Conservation (phyloP, 2,329 filamentous ascomycete species). For the Aspergillus ibericus region DNA sequence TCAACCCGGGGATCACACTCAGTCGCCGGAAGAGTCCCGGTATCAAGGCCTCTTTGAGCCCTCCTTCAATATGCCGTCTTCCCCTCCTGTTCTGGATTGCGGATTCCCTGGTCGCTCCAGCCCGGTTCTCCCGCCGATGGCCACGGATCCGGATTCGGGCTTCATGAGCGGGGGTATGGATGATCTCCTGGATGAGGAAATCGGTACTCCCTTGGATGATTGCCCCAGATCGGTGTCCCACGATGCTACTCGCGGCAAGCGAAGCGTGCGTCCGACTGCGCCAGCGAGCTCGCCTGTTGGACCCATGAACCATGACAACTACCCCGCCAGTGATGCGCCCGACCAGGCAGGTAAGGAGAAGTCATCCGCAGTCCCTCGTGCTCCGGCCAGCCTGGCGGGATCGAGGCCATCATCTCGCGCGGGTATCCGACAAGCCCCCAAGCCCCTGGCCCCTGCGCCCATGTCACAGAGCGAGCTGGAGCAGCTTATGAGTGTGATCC, state of each 20-base stretch:
- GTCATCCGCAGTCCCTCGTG: conserved; percentile 25
- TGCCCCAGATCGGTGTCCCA: conserved; percentile 21
- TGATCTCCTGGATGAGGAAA: conserved; percentile 66
- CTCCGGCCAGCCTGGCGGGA: conserved; percentile 27
- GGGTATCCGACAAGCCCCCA: conserved; percentile 35
- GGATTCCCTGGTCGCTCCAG: conserved; percentile 72
- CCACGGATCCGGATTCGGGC: conserved; percentile 65
- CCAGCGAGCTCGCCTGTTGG: conserved; percentile 30
- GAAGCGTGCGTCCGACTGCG: conserved; percentile 24
- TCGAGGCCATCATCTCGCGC: conserved; percentile 42
- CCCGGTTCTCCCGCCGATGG: conserved; percentile 67
- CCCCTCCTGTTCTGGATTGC: conserved; percentile 74
- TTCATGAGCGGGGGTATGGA: conserved; percentile 79
- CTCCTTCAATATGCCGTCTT: conserved; percentile 82
- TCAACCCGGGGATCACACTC: conserved; percentile 46
- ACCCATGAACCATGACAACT: conserved; percentile 21
- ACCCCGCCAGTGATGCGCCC: conserved; percentile 20
- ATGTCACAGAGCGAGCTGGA: conserved; percentile 37
- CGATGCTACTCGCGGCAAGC: conserved; percentile 20
- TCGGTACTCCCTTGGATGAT: conserved; percentile 29
- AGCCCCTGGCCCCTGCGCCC: conserved; percentile 40
- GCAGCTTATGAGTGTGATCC: conserved; percentile 34
- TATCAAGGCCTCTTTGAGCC: conserved; percentile 60
- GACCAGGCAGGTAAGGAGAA: conserved; percentile 24
- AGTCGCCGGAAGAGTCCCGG: conserved; percentile 52